Base-by-base conservation (phyloP, 495 filamentous ascomycete species). In the Amorphotheca resinae region DNA sequence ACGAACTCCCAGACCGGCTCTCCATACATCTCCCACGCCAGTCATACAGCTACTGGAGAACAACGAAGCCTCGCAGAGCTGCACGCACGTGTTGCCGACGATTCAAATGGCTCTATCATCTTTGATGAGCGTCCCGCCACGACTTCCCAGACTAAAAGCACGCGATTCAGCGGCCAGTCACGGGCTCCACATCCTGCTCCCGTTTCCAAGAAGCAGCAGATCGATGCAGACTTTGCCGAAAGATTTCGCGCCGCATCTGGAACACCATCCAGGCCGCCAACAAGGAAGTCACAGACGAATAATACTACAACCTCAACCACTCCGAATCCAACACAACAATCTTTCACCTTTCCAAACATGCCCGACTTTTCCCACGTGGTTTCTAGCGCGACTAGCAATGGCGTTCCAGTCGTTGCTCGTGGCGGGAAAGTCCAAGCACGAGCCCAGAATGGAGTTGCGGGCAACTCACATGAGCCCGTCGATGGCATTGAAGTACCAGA, bases 271-370 rank as follows among this genome's bases (percentile, higher is more conserved):
- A 37, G 18, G 34, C 6, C 15, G 7, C 34, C 2, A 5, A 12
- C 5, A 28, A 28, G 11, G 15, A 37, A 21, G 14, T 20, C 18
- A 6, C 34, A 37, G 15, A 21, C 18, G 14, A 21, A 3, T 9
- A 15, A 37, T 16, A 37, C 11, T 37, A 21, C 2, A 5, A 21
- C 34, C 34, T 21, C 15, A 20, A 25, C 22, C 22, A 48, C 45
- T 17, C 31, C 33, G 9, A 53, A 42, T 38, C 36, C 41, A 1
- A 64, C 61, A 9, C 41, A 45, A 9, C 57, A 63, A 31, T 69
- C 65, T 2, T 67, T 66, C 45, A 46, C 59, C 42, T 48, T 66
- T 5, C 65, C 65, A 3, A 50, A 59, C 20, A 42, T 62, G 15
- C 54, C 55, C 3, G 61, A 64, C 33, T 46, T 61, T 35, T 64